phyloP scores from a whole-genome alignment of 805 yeast genomes.

The Saccharomyces eubayanus region DNA sequence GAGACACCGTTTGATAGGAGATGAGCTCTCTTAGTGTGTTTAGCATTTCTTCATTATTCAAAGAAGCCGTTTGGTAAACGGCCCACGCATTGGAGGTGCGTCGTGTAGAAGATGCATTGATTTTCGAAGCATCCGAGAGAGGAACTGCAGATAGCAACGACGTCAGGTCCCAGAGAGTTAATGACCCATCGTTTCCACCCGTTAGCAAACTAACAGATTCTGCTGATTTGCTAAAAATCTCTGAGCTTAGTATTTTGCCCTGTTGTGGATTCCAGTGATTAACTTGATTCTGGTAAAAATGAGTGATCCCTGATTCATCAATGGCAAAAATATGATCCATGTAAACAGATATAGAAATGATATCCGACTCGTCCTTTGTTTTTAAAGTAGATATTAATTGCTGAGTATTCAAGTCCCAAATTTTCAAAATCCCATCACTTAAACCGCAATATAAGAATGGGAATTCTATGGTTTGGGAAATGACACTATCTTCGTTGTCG shows the following conservation, averaged over 20 bases:
- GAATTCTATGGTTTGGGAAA: constrained; percentile 56
- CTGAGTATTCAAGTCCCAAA: constrained; percentile 80
- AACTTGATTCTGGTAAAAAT: constrained; percentile 38
- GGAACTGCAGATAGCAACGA: constrained; percentile 1
- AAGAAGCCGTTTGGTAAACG: constrained; percentile 8
- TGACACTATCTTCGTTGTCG: constrained; percentile 60
- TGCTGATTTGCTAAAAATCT: constrained; percentile 32
- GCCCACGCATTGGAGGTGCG: constrained; percentile 5
- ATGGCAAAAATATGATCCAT: constrained; percentile 27
- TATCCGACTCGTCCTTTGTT: constrained; percentile 38
- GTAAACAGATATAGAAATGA: constrained; percentile 39
- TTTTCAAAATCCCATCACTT: constrained; percentile 61
- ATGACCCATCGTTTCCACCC: constrained; percentile 62
- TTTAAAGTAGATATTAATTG: constrained; percentile 49
- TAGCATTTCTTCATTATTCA: constrained; percentile 56
- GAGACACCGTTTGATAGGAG: constrained; percentile 69
- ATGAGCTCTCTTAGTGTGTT: constrained; percentile 53
- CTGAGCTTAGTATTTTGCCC: constrained; percentile 52
- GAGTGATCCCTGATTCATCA: constrained; percentile 38
- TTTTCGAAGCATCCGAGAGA: constrained; percentile 14
- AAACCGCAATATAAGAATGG: constrained; percentile 80
- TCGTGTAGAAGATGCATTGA: background rate
- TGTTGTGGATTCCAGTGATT: constrained; percentile 45
- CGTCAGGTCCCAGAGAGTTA: constrained; percentile 59
- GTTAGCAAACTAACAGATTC: constrained; percentile 44